Evolutionary conservation across 176 grass and related monocot genomes (phyloP), one percentile per base, ranked within the genome.

Genomic region (Lolium rigidum): DNA sequence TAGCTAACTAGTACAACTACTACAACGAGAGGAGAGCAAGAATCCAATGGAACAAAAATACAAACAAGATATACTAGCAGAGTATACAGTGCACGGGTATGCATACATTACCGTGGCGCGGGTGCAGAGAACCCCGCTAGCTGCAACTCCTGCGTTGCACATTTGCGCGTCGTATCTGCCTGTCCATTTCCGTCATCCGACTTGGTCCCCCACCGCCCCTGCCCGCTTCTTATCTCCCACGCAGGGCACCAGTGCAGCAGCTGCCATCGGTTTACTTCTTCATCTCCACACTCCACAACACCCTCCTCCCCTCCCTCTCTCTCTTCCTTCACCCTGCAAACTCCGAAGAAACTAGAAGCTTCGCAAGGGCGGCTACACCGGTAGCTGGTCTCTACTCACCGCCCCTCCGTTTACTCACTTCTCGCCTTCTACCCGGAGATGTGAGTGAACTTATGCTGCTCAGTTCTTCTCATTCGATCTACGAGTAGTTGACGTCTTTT

Each of bases 151-250:
- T 46, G 17, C 54, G 54, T 56, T 56, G 68, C 87, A 35, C 62
- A 62, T 83, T 41, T 82, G 82, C 60, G 10, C 71, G 26, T 28
- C 88, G 85, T 86, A 90, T 90, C 83, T 63, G 78, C 71, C 60
- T 63, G 83, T 85, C 78, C 71, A 54, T 77, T 89, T 85, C 88
- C 58, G 15, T 9, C 65, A 46, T 62, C 50, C 13, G 71, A 43
- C 26, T 37, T 47, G 82, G 51, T 63, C 72, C 70, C 88, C 69
- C 71, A 39, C 25, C 83, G 74, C 61, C 74, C 74, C 73, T 5
- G 59, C 46, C 73, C 22, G 73, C 73, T 26, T 58, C 87, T 89
- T 81, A 89, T 86, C 62, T 52, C 67, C 37, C 71, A 58, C 72
- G 62, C 83, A 68, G 88, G n/a, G 9, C 46, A 74, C 35, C 74